These are phyloP conservation scores for Chrysoporthe deuterocubensis DNA, from an alignment of 2,329 filamentous ascomycete species.

Conservation along the genomic window DNA sequence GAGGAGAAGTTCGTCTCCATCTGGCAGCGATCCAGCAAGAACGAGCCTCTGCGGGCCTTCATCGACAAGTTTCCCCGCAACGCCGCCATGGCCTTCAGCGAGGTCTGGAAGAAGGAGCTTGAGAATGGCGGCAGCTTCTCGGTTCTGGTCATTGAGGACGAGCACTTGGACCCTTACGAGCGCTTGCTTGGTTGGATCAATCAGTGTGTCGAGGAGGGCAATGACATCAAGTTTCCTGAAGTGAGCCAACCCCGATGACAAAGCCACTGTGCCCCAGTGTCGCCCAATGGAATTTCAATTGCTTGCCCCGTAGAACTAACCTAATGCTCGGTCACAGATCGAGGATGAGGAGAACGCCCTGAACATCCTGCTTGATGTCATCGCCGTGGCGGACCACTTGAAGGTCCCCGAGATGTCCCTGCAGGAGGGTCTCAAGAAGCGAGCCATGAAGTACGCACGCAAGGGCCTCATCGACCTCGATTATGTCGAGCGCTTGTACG, in stretches of 20 bases:
- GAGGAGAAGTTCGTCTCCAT: conserved; percentile 24
- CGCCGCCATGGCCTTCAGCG: conserved; percentile 19
- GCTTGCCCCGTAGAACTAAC: background rate
- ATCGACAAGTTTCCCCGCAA: conserved; percentile 16
- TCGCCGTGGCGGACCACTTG: conserved; percentile 20
- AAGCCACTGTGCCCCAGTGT: background rate
- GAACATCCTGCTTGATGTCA: conserved; percentile 23
- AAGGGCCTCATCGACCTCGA: conserved; percentile 21
- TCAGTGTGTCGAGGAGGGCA: conserved; percentile 25
- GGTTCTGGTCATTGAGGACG: conserved; percentile 18
- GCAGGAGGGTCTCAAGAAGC: conserved; percentile 27
- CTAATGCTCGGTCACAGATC: background rate
- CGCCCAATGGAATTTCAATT: too few relatives aligned
- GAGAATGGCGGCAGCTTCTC: background rate
- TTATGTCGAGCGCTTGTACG: conserved; percentile 20
- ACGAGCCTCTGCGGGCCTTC: conserved; percentile 9
- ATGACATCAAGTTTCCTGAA: conserved; percentile 29
- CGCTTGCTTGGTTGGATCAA: conserved; percentile 27
- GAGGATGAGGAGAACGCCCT: conserved; percentile 19
- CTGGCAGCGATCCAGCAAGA: conserved; percentile 15
- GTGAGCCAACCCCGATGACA: background rate
- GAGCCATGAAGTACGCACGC: conserved; percentile 21
- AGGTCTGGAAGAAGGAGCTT: conserved; percentile 25
- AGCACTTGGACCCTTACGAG: conserved; percentile 16
- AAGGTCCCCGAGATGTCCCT: conserved; percentile 27